Evolutionary conservation across 2,329 filamentous ascomycete species (phyloP), one percentile per base, ranked within the genome.

Genomic region (Neofusicoccum kwambonambiense): DNA sequence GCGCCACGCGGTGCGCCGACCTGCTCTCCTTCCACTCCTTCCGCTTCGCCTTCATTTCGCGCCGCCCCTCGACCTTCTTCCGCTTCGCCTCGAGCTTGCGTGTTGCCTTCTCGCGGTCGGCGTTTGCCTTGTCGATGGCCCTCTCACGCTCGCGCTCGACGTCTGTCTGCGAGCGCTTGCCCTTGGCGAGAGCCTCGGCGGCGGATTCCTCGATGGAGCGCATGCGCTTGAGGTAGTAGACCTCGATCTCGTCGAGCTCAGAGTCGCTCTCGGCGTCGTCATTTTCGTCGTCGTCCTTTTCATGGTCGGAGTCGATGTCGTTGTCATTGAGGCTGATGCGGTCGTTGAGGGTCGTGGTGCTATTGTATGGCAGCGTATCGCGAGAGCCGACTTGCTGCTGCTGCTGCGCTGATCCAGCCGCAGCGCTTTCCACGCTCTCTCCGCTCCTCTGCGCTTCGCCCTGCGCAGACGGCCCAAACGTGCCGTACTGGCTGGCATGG

Each of bases 61-160:
- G 49, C 64, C 68, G 72, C 13, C 66, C 61, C 34, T 68, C 69
- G 22, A 15, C 17, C 47, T 51, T 62, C 35, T 41, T 41, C 9
- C 70, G 54, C 22, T 69, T 71, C 13, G 62, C 52, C n/a, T 76
- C 70, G 6, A 67, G 45, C 8, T 60, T 60, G 15, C 56, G 27
- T 37, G 34, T 17, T 12, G 52, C 52, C 31, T 56, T 54, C 1
- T 39, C 57, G 42, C 62, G 51, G n/a, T 57, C 51, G 9, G 57
- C 34, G 6, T 67, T 56, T 0, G 74, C 74, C 62, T 68, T 68
- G 27, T 70, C 69, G 22, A 74, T 72, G 7, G 70, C 73, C 7
- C 67, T 52, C 11, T 67, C 68, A n/a, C 73, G 71, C 50, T 74
- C 72, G 3, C 61, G 63, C 4, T 67, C 67, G 17, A 75, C 71